phyloP scores from a whole-genome alignment of 1,139 yeast species.

The Kurtzmaniella natalensis region DNA sequence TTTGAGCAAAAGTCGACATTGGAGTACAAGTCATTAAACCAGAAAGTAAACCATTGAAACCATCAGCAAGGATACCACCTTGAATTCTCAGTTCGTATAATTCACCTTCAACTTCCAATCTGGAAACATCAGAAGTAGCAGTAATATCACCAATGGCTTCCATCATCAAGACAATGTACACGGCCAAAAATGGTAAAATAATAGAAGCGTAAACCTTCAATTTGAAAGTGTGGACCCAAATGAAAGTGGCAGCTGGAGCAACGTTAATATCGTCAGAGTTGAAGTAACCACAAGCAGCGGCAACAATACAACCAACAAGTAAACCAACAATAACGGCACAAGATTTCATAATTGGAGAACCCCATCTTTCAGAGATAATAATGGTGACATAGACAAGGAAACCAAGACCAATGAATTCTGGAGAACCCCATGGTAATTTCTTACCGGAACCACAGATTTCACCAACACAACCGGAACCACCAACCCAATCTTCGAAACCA shows the following conservation, averaged over 20 bases:
- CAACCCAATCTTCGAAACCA: conserved; percentile 83
- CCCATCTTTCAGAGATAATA: conserved; percentile 75
- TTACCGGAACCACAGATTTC: conserved; percentile 31
- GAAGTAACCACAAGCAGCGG: conserved; percentile 87
- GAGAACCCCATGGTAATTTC: conserved; percentile 74
- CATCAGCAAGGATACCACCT: conserved; percentile 88
- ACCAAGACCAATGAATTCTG: conserved; percentile 80
- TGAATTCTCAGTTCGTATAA: conserved; percentile 79
- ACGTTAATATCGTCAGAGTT: conserved; percentile 45
- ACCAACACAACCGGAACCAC: conserved; percentile 72
- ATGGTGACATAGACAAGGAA: conserved; percentile 74
- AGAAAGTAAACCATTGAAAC: conserved; percentile 65
- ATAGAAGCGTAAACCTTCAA: conserved; percentile 75
- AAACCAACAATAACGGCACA: conserved; percentile 86
- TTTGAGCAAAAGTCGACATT: conserved; percentile 86
- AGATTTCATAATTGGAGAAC: conserved; percentile 92
- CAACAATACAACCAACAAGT: conserved; percentile 83
- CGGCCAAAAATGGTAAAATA: conserved; percentile 78
- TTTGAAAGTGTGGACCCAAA: conserved; percentile 84
- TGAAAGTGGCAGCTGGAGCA: conserved; percentile 82
- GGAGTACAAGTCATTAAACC: conserved; percentile 78
- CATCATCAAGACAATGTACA: conserved; percentile 76
- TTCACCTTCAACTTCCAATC: conserved; percentile 77
- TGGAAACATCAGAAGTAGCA: conserved; percentile 86
- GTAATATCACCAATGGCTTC: conserved; percentile 93